Evolutionary conservation across 768 basidiomycete genomes (phyloP), one percentile per base, ranked within the genome.

Genomic region (Amanita polypyramis): DNA sequence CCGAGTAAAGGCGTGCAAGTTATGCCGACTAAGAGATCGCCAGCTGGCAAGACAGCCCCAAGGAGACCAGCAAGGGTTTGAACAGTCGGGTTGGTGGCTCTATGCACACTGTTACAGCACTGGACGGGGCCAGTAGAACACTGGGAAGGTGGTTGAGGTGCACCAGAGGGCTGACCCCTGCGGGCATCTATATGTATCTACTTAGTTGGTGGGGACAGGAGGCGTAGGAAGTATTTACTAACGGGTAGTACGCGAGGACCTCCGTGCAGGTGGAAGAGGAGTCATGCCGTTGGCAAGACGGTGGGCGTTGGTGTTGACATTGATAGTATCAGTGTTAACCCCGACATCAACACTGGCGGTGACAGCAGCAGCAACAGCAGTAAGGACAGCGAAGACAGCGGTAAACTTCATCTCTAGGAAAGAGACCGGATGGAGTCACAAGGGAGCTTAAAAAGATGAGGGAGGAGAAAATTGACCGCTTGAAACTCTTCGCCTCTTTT

Each of bases 221-320:
- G 10, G 3, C n/a, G 30, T 15, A 19, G 2, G 25, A 21, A 12
- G 29, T 7, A 64, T 65, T 42, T 47, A 74, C 73, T 45, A 5
- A 20, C 52, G 6, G 7, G 62, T 58, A 9, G 62, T 57, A 10
- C 61, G 62, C 0, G 69, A 65, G 1, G 52, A 65, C 21, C 70
- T 64, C 29, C 67, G 67, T 0, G 55, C 54, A n/a, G 78, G 79
- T 1, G 73, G 61, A 1, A 66, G 58, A 14, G 76, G 79, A 23
- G 66, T 58, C 3, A 80, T 60, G 9, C 79, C 77, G 15, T 74
- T 75, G 47, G 75, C 73, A 37, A 81, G 51, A 32, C 79, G 75
- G 10, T 69, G 51, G 0, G 70, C 78, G 45, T 80, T 80, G 41
- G 74, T 73, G 45, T 74, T 3, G 7, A 7, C 71, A 25, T 57